phyloP scores from a whole-genome alignment of 2,329 filamentous ascomycete species.

The Cadophora luteo-olivacea region DNA sequence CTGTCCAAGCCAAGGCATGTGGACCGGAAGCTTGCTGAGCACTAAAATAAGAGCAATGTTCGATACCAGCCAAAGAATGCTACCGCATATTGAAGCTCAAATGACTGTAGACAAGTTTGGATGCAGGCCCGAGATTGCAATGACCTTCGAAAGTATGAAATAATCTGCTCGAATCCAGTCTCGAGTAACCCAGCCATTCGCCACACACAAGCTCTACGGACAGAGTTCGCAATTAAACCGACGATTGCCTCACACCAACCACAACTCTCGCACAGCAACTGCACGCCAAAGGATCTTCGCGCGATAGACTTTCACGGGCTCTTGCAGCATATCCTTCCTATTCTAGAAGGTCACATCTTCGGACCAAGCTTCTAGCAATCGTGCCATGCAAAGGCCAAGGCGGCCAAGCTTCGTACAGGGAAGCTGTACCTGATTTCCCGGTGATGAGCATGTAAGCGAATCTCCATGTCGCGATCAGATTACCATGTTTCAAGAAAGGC shows the following conservation, averaged over 20 bases:
- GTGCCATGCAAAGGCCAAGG: conserved; percentile 6
- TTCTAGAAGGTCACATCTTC: conserved; percentile 20
- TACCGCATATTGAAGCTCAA: too few relatives aligned
- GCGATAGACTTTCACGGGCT: not conserved
- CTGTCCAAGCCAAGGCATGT: too few relatives aligned
- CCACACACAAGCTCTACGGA: too few relatives aligned
- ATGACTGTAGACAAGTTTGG: too few relatives aligned
- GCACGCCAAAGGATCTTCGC: not conserved
- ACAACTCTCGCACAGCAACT: not conserved
- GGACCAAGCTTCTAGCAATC: conserved; percentile 17
- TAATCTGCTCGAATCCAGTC: too few relatives aligned
- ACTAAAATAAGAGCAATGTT: too few relatives aligned
- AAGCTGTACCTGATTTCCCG: conserved; percentile 1
- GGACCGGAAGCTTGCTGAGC: too few relatives aligned
- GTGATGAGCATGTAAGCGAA: not conserved
- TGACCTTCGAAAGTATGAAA: not conserved
- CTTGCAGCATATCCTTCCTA: conserved; percentile 5
- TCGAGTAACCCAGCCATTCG: too few relatives aligned
- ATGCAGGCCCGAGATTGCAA: too few relatives aligned
- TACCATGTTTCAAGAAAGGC: not conserved
- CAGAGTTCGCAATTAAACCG: not conserved
- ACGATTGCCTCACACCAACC: not conserved
- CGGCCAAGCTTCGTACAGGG: conserved; percentile 10
- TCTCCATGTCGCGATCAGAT: not conserved
- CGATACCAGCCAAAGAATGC: too few relatives aligned